These are phyloP conservation scores for Leccinum uliginosum DNA, from an alignment of 768 basidiomycete genomes.

Conservation along the genomic window DNA sequence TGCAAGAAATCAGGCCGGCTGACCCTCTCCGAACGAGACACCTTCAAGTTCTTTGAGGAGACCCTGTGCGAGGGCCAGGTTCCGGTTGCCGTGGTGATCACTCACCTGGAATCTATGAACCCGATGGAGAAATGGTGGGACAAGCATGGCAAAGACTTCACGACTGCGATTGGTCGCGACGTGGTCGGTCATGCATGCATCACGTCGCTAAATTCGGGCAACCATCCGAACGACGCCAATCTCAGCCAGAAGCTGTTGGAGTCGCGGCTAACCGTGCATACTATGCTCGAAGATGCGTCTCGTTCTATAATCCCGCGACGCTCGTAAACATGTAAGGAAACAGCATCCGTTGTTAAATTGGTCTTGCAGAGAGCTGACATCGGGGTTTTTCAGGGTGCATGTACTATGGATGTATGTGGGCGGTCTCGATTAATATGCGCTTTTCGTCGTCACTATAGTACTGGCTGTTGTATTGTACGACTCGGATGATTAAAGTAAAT, in stretches of 20 bases:
- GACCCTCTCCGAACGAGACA: constrained; percentile 19
- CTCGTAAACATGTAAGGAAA: background rate
- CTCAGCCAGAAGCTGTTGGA: background rate
- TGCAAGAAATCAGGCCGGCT: constrained; percentile 26
- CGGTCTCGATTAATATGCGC: no score
- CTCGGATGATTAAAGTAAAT: no score
- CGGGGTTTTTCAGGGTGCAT: no score
- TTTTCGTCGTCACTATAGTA: no score
- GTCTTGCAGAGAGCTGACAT: background rate
- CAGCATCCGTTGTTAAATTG: background rate
- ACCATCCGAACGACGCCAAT: background rate
- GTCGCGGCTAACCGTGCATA: background rate
- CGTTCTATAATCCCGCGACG: background rate
- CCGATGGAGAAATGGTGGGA: constrained; percentile 24
- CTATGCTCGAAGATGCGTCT: constrained; percentile 1
- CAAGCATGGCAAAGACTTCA: background rate
- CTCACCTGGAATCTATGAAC: constrained; percentile 26
- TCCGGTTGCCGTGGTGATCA: constrained; percentile 32
- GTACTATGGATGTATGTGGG: no score
- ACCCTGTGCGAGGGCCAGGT: constrained; percentile 31
- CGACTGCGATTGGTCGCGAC: background rate
- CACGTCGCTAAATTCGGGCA: constrained; percentile 2
- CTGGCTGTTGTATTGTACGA: no score
- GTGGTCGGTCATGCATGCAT: constrained; percentile 19
- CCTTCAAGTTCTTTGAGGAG: constrained; percentile 28